A percentile compares a stretch with the other conserved stretches of the same genome.
Evolutionary conservation across 164 flowering plant species (phyloP).

Genomic region (Piper longum): DNA sequence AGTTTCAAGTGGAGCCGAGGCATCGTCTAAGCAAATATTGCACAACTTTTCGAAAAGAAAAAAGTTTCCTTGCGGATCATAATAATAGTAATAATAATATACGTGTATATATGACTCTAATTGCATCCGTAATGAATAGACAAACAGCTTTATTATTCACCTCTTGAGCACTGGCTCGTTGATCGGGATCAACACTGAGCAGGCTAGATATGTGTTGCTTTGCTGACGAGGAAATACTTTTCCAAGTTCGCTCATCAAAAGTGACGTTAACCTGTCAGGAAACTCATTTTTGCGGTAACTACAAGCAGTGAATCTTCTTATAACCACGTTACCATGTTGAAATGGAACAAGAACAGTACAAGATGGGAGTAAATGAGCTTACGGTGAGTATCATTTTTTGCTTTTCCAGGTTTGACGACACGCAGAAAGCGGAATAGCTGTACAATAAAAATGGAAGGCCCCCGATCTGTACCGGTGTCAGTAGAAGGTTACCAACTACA

Average conservation of each 20-base stretch:
- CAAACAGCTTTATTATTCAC: constrained; percentile 16
- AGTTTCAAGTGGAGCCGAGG: too few relatives aligned
- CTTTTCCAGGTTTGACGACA: constrained; percentile 49
- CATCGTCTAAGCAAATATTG: too few relatives aligned
- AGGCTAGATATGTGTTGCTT: constrained; percentile 49
- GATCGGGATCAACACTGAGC: constrained; percentile 44
- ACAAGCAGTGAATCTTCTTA: too few relatives aligned
- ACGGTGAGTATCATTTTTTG: constrained; percentile 60
- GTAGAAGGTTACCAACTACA: too few relatives aligned
- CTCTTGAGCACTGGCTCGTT: constrained; percentile 56
- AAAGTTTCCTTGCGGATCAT: too few relatives aligned
- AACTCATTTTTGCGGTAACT: neutral
- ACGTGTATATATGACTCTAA: too few relatives aligned
- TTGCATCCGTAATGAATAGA: too few relatives aligned
- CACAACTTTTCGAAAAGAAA: too few relatives aligned
- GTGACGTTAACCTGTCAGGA: constrained; percentile 45
- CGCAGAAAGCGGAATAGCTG: constrained; percentile 67
- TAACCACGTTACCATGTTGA: too few relatives aligned
- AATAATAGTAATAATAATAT: too few relatives aligned
- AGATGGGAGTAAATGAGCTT: constrained; percentile 8
- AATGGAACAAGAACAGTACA: neutral
- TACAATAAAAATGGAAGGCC: constrained; percentile 8
- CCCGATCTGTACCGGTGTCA: constrained; percentile 10
- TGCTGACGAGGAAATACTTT: constrained; percentile 53
- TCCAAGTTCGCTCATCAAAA: constrained; percentile 67